A percentile compares a stretch with the other conserved stretches of the same genome.
These are phyloP conservation scores for Ligustrum vulgare DNA, from an alignment of 257 asterid genomes.

Conservation along the genomic window DNA sequence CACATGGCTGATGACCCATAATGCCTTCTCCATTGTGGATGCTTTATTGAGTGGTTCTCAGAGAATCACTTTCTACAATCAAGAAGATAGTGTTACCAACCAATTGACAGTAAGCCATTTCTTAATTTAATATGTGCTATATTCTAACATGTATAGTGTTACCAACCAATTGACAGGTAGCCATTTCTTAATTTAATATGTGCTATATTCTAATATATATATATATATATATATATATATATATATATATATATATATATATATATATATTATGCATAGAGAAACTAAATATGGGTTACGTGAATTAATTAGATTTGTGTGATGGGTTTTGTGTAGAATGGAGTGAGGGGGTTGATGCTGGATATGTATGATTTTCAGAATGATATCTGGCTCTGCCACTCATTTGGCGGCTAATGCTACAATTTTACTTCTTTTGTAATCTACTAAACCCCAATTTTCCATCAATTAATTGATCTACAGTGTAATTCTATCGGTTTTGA, in stretches of 20 bases:
- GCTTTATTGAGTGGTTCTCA: constrained; percentile 70
- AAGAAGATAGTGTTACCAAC: constrained; percentile 89
- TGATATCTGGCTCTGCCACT: constrained; percentile 96
- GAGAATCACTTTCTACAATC: constrained; percentile 86
- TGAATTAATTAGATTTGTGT: constrained; percentile 16
- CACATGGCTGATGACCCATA: constrained; percentile 92
- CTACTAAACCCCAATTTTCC: constrained; percentile 15
- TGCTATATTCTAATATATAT: too few species aligned
- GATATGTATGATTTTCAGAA: constrained; percentile 97
- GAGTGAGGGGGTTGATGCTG: constrained; percentile 97
- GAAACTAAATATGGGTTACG: constrained; percentile 12
- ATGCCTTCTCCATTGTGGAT: constrained; percentile 87
- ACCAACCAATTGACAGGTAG: too few species aligned
- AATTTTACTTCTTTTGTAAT: constrained; percentile 94
- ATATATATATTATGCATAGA: background rate
- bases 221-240: too few species aligned
- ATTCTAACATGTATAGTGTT: too few species aligned
- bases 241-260: too few species aligned
- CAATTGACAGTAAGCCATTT: constrained; percentile 64
- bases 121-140: background rate
- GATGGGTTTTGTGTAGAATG: constrained; percentile 56
- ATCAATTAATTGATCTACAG: background rate
- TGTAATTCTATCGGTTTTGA: background rate
- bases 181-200: too few species aligned
- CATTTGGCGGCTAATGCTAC: constrained; percentile 86